phyloP scores from a whole-genome alignment of 345 rosid genomes.

The Linum usitatissimum region DNA sequence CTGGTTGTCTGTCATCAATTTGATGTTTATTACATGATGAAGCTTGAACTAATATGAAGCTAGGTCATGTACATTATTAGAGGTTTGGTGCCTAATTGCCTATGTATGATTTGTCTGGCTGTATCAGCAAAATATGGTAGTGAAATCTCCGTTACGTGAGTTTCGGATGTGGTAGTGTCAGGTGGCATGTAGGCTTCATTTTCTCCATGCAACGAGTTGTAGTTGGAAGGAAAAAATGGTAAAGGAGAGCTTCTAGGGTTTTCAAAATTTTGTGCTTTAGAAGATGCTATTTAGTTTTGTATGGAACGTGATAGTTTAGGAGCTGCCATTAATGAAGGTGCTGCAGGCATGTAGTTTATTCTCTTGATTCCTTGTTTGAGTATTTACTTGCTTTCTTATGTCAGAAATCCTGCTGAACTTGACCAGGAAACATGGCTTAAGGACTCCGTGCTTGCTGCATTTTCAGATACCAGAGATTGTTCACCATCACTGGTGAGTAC shows the following conservation, averaged over 20 bases:
- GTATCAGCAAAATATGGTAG: background rate
- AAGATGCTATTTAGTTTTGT: background rate
- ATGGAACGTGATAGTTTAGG: background rate
- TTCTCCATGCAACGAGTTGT: background rate
- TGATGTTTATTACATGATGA: background rate
- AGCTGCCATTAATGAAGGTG: background rate
- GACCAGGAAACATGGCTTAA: conserved; percentile 85
- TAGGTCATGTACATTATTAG: background rate
- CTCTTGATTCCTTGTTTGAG: conserved; percentile 15
- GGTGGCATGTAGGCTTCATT: background rate
- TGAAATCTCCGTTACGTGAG: background rate
- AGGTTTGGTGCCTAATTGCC: background rate
- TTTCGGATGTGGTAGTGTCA: background rate
- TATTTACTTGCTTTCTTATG: conserved; percentile 21
- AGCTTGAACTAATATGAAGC: too few species aligned
- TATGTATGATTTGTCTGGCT: background rate
- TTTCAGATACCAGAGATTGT: conserved; percentile 79
- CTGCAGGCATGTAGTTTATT: conserved; percentile 9
- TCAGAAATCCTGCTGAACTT: conserved; percentile 28
- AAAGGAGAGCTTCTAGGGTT: background rate
- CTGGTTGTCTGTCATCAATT: conserved; percentile 3
- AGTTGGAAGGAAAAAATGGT: background rate
- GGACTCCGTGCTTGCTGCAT: conserved; percentile 60
- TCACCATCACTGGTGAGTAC: conserved; percentile 71
- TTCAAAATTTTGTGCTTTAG: background rate